A percentile compares a stretch with the other conserved stretches of the same genome.
Evolutionary conservation across 2,329 filamentous ascomycete genomes (phyloP).

Genomic region (Dryadomyces sulphureus): DNA sequence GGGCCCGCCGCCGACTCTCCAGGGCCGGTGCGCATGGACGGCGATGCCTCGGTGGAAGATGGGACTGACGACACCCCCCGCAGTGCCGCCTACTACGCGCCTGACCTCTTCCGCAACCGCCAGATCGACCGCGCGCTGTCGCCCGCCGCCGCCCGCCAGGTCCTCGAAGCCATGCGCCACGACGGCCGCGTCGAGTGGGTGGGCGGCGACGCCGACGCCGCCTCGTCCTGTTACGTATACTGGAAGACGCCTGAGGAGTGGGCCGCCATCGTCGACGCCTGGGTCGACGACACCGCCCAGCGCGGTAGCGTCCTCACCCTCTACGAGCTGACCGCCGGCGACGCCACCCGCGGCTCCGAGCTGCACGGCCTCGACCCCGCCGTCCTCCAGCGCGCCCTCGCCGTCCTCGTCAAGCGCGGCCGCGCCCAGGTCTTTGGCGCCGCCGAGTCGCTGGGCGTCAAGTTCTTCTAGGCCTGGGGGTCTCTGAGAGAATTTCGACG

Average conservation of each 20-base stretch:
- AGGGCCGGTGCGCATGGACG: conserved; percentile 12
- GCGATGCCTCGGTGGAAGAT: conserved; percentile 4
- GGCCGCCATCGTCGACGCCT: conserved; percentile 63
- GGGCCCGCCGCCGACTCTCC: conserved; percentile 30
- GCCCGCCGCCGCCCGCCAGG: conserved; percentile 36
- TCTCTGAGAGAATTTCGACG: conserved; percentile 59
- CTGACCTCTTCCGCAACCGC: conserved; percentile 42
- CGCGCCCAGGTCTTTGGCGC: conserved; percentile 88
- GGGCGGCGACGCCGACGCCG: conserved; percentile 9
- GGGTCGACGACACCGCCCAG: conserved; percentile 80
- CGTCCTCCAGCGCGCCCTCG: conserved; percentile 63
- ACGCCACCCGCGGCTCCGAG: conserved; percentile 58
- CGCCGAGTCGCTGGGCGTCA: conserved; percentile 80
- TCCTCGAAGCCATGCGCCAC: conserved; percentile 43
- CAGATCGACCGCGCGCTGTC: conserved; percentile 35
- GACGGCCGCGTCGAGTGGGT: conserved; percentile 56
- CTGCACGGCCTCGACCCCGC: conserved; percentile 82
- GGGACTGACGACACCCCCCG: neutral
- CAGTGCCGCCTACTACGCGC: conserved; percentile 9
- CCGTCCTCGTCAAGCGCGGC: conserved; percentile 72
- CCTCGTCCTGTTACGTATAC: conserved; percentile 48
- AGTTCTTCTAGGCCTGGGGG: conserved; percentile 58
- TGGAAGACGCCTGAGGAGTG: conserved; percentile 86
- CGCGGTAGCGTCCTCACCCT: conserved; percentile 80
- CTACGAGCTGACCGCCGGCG: conserved; percentile 84